Evolutionary conservation across 441 rosid genomes (phyloP), one percentile per base, ranked within the genome.

Genomic region (Eruca vesicaria): DNA sequence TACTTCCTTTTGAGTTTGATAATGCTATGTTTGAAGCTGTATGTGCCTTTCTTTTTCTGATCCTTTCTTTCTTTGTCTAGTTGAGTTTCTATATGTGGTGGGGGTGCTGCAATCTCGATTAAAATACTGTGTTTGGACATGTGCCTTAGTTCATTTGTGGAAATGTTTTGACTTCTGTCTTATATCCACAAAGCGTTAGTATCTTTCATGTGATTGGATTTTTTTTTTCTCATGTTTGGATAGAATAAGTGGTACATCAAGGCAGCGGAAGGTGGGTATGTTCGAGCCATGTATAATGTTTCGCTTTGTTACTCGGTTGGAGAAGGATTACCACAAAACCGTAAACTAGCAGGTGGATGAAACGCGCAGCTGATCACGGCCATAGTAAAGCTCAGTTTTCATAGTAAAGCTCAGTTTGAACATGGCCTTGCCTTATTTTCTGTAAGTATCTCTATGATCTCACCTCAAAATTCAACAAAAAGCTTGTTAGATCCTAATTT

Each of bases 341-440:
- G 53, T 32, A 79, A 76, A 32, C 81, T 77, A 71, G 93, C 92
- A 92, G 85, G 80, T 92, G 98, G 98, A 95, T 95, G 99, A 89
- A 87, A 81, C 83, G 86, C 26, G 99, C 98, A 68, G 99, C 98
- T 35, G 96, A 90, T 84, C 85, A 74, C 7, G 94, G 94, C 60
- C 98, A 92, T 66, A 76, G 90, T 71, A 92, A 87, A 87, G 98
- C 97, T 63, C 97, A 94, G 56, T 89, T 81, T 63, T n/a, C 98
- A 92, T 66, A 76, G 90, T 71, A 92, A 87, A 87, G 98, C 97
- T 63, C 97, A 94, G 56, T 89, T 81, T 63, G 97, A 94, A 76
- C 91, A 89, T 26, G 97, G 98, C 16, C 95, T 88, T 79, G 69
- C 87, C 55, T 83, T 93, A 1, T 91, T 91, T 43, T 85, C 93